Conservation (phyloP, 768 basidiomycete genomes). For the Suillus occidentalis region DNA sequence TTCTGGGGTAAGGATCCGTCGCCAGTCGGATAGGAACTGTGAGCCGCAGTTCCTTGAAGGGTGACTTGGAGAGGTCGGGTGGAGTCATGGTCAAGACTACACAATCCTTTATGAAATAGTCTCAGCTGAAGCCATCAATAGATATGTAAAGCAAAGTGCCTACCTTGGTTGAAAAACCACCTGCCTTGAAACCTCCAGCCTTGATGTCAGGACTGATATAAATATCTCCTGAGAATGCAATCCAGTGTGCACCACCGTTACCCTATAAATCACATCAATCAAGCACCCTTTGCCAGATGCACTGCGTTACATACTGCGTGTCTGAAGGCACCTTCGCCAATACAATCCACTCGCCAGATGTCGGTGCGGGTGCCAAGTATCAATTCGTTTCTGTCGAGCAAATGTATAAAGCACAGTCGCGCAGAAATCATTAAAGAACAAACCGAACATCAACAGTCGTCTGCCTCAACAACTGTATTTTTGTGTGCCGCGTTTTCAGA, state of each 20-base stretch:
- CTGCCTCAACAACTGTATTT: slow-evolving; percentile 65
- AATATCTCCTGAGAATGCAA: slow-evolving; percentile 64
- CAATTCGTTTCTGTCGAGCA: slow-evolving; percentile 42
- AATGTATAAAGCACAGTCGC: slow-evolving; percentile 2
- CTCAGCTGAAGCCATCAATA: slow-evolving; percentile 6
- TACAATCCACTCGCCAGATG: slow-evolving; percentile 66
- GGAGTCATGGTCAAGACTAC: slow-evolving; percentile 62
- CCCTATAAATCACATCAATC: slow-evolving; percentile 39
- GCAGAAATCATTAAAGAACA: slow-evolving; percentile 8
- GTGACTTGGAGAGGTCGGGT: slow-evolving; percentile 50
- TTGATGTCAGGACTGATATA: slow-evolving; percentile 46
- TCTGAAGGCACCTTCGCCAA: slow-evolving; percentile 63
- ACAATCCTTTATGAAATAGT: slow-evolving; percentile 52
- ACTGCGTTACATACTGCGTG: slow-evolving; percentile 45
- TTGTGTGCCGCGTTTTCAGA: slow-evolving; percentile 40
- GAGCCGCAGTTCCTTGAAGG: slow-evolving; percentile 60
- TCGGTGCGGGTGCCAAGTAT: slow-evolving; percentile 59
- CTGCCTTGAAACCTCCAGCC: slow-evolving; percentile 63
- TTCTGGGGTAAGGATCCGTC: slow-evolving; percentile 57
- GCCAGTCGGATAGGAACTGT: slow-evolving; percentile 64
- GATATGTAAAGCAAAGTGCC: slow-evolving; percentile 10
- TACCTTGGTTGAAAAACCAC: slow-evolving; percentile 66
- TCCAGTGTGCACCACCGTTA: slow-evolving; percentile 58
- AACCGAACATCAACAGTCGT: slow-evolving; percentile 63
- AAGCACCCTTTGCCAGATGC: not conserved